Evolutionary conservation across 2,329 filamentous ascomycete species (phyloP).

Genomic region (Pseudogymnoascus pannorum): DNA sequence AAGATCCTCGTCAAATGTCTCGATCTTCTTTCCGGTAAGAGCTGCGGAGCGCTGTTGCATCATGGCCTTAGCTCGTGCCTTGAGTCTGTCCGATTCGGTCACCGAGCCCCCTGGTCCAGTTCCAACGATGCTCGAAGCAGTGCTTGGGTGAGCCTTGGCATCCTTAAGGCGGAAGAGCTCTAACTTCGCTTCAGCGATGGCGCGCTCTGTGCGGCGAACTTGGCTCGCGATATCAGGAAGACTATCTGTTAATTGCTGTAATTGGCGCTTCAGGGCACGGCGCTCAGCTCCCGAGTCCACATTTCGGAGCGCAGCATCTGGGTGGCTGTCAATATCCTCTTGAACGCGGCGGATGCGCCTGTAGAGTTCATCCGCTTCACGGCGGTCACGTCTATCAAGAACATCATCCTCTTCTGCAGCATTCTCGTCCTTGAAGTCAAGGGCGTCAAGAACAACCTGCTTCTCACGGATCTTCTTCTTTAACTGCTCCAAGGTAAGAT

Average conservation of each 20-base stretch:
- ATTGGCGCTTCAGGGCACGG: constrained; percentile 75
- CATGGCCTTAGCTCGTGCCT: constrained; percentile 92
- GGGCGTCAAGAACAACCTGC: constrained; percentile 87
- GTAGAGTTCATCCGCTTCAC: constrained; percentile 90
- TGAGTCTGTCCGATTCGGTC: constrained; percentile 89
- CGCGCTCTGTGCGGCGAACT: constrained; percentile 82
- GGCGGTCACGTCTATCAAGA: constrained; percentile 80
- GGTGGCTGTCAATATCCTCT: constrained; percentile 89
- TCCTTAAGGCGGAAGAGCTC: constrained; percentile 92
- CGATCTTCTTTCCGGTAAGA: constrained; percentile 74
- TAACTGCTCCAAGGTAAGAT: constrained; percentile 78
- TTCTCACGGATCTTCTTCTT: constrained; percentile 91
- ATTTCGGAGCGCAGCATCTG: constrained; percentile 62
- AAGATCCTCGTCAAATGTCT: constrained; percentile 60
- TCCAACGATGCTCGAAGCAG: constrained; percentile 74
- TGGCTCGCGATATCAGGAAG: constrained; percentile 88
- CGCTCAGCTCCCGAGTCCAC: constrained; percentile 84
- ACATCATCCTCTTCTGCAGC: constrained; percentile 84
- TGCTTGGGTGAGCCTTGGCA: constrained; percentile 81
- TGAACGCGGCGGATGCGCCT: constrained; percentile 85
- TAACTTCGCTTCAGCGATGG: constrained; percentile 82
- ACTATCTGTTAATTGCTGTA: constrained; percentile 82
- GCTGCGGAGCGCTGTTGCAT: constrained; percentile 97
- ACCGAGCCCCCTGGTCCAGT: constrained; percentile 86
- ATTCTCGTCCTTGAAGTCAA: constrained; percentile 93